phyloP scores from a whole-genome alignment of 2,329 filamentous ascomycete genomes.

The Colletotrichum sp. region DNA sequence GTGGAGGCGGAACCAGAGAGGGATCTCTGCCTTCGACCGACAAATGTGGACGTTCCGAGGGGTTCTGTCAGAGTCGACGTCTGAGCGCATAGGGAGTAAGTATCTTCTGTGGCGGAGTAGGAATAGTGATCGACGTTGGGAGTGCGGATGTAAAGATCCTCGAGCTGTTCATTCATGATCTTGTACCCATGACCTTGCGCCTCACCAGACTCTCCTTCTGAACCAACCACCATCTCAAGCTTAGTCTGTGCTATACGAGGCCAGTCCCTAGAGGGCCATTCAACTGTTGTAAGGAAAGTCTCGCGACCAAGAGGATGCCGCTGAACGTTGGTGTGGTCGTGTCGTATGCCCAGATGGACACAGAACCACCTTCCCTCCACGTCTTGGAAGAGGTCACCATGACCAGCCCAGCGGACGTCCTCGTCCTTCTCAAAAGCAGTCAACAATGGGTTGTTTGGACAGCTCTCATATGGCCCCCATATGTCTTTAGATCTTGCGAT shows the following conservation, averaged over 20 bases:
- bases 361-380: neutral
- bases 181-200: neutral
- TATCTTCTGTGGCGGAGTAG: neutral
- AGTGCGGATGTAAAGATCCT: neutral
- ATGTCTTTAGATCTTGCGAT: slow-evolving; percentile 24
- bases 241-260: neutral
- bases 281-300: neutral
- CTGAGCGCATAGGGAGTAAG: neutral
- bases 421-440: neutral
- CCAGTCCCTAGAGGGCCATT: neutral
- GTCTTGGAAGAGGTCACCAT: neutral
- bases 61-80: neutral
- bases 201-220: neutral
- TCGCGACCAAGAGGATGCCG: neutral
- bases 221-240: neutral
- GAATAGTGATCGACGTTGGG: neutral
- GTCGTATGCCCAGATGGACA: neutral
- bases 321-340: neutral
- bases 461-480: slow-evolving; percentile 21
- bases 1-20: neutral
- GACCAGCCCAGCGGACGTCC: neutral
- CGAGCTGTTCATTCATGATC: neutral
- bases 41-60: neutral
- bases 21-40: neutral
- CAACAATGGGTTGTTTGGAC: neutral